These are phyloP conservation scores for Rhododendron ferrugineum DNA, from an alignment of 148 eudicot genomes.

Conservation along the genomic window DNA sequence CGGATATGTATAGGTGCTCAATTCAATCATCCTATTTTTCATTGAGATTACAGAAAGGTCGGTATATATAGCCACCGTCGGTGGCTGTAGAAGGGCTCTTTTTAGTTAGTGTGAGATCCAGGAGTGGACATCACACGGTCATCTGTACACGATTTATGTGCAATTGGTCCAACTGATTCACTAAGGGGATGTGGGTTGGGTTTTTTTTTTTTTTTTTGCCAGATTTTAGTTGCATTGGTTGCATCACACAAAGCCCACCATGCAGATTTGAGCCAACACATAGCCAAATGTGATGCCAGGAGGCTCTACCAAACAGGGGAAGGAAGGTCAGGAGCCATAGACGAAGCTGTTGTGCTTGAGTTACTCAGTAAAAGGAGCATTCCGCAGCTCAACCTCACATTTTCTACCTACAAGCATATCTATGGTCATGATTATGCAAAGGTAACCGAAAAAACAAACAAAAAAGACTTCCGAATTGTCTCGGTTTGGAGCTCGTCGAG, in stretches of 20 bases:
- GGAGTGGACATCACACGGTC: too few relatives aligned
- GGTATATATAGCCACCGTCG: too few relatives aligned
- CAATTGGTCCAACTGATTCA: too few relatives aligned
- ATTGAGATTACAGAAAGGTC: too few relatives aligned
- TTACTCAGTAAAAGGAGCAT: conserved; percentile 76
- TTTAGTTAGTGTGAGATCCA: too few relatives aligned
- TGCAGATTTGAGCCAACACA: conserved; percentile 61
- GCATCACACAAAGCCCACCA: conserved; percentile 79
- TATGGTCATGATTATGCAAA: conserved; percentile 66
- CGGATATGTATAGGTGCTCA: too few relatives aligned
- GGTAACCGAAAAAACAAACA: conserved; percentile 15
- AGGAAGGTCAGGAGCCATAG: conserved; percentile 37
- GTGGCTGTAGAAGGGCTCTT: too few relatives aligned
- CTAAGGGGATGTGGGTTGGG: not conserved
- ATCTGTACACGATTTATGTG: too few relatives aligned
- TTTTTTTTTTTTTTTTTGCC: conserved; percentile 7
- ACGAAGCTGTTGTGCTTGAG: conserved; percentile 71
- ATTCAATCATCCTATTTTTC: too few relatives aligned
- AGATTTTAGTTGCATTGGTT: conserved; percentile 71
- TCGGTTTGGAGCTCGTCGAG: not conserved
- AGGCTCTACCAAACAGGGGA: conserved; percentile 75
- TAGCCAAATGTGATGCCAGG: conserved; percentile 69
- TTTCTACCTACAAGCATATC: conserved; percentile 59
- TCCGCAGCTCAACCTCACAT: conserved; percentile 57
- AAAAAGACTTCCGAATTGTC: not conserved